Base-by-base conservation (phyloP, 495 filamentous ascomycete species). In the Hypoxylon subgilvum region DNA sequence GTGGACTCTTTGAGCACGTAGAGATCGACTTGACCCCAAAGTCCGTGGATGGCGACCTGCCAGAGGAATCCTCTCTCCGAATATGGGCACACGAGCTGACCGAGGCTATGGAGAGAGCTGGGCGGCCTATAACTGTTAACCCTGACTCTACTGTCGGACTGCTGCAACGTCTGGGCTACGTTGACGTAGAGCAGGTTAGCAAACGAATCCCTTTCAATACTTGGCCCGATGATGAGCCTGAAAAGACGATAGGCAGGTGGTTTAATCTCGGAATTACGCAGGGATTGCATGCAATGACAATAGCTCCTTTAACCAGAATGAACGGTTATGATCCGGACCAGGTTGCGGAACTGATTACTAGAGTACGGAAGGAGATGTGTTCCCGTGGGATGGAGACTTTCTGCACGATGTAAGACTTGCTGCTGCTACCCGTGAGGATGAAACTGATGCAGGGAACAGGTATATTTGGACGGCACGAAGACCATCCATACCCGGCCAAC, bases 11-110 rank as follows among this genome's bases (percentile, higher is more conserved):
- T 39, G 93, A 97, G 72, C 92, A 96, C 48, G 84, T 96, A n/a
- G 93, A 97, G 68, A 89, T 97, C 25, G 91, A 97, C 69, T 84
- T 88, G 41, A 74, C 81, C 18, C 90, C 90, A n/a, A 87, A 85
- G 19, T 89, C 85, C 54, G 89, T 93, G 50, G 87, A 91, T 62
- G 80, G 82, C 67, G 69, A 70, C 5, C 52, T 85, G 65, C 71
- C 82, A 32, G 53, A 65, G 49, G 74, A 78, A 39, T 82, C 73
- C 47, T 72, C 69, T 25, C 74, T 84, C 46, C 72, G 61, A 56
- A 72, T 82, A 57, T 96, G 92, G 92, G 88, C 88, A 54, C 72
- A 82, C 8, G 83, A 82, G 55, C 63, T 96, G 18, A 74, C 84
- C 39, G 79, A 86, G 46, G 88, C 90, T n/a, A 94, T 90, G 28